phyloP scores from a whole-genome alignment of 805 yeast genomes.

The Naumovozyma baii region DNA sequence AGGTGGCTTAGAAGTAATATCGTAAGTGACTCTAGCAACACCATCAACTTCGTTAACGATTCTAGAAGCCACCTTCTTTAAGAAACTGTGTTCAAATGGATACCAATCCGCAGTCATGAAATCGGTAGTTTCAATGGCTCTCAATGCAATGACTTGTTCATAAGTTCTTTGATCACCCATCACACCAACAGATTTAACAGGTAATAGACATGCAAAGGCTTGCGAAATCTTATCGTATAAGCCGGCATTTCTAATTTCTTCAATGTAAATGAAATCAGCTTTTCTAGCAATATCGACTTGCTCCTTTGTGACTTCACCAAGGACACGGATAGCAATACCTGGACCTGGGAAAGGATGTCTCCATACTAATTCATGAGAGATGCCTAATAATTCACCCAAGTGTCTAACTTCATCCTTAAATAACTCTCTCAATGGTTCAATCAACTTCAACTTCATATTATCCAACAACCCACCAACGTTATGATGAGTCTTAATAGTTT shows the following conservation, averaged over 20 bases:
- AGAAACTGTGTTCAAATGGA: slow-evolving; percentile 82
- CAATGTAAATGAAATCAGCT: slow-evolving; percentile 93
- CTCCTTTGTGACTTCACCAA: slow-evolving; percentile 89
- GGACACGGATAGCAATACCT: slow-evolving; percentile 95
- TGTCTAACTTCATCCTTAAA: slow-evolving; percentile 98
- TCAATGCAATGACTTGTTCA: slow-evolving; percentile 96
- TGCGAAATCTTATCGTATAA: slow-evolving; percentile 87
- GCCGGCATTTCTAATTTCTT: slow-evolving; percentile 90
- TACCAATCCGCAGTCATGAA: slow-evolving; percentile 99
- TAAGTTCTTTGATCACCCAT: slow-evolving; percentile 99
- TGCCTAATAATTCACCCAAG: slow-evolving; percentile 87
- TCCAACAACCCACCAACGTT: slow-evolving; percentile 97
- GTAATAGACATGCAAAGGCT: slow-evolving; percentile 94
- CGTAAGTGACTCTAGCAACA: slow-evolving; percentile 98
- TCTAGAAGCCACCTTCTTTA: slow-evolving; percentile 88
- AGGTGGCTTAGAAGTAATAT: slow-evolving; percentile 97
- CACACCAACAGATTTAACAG: slow-evolving; percentile 98
- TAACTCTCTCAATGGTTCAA: slow-evolving; percentile 96
- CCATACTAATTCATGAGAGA: slow-evolving; percentile 96
- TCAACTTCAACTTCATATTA: slow-evolving; percentile 95
- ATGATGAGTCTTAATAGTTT: slow-evolving; percentile 98
- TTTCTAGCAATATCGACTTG: slow-evolving; percentile 96
- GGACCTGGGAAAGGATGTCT: slow-evolving; percentile 99
- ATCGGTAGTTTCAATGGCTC: slow-evolving; percentile 96
- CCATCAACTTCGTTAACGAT: slow-evolving; percentile 98